Percentiles rank a stretch among this genome's conserved stretches.
Evolutionary conservation across 23 red algal species (phyloP).

Genomic region (Chondrus crispus): DNA sequence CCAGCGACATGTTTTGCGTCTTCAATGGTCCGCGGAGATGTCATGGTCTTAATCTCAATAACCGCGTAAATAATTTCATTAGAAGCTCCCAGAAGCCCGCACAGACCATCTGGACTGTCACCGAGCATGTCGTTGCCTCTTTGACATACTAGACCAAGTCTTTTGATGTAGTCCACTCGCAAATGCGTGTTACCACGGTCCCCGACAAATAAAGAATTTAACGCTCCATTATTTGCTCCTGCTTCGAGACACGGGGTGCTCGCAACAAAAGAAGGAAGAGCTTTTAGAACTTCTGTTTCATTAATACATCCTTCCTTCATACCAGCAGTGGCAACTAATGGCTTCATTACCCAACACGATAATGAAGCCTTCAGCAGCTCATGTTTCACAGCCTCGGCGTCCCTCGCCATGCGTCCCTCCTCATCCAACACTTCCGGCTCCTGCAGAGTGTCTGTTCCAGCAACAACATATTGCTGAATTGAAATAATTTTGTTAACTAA

Average conservation of each 20-base stretch:
- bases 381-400: too few species aligned
- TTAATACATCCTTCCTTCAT: neutral
- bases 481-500: neutral
- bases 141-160: neutral
- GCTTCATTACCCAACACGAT: neutral
- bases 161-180: neutral
- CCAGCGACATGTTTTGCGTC: neutral
- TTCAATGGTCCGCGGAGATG: neutral
- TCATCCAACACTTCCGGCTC: too few species aligned
- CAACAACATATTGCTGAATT: too few species aligned
- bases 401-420: too few species aligned
- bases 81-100: neutral
- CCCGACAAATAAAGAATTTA: neutral
- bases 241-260: neutral
- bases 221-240: neutral
- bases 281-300: neutral
- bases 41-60: conserved; percentile 14
- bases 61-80: neutral
- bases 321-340: neutral
- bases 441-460: too few species aligned
- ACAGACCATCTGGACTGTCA: neutral
- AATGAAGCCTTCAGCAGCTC: neutral
- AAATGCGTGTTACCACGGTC: too few species aligned
- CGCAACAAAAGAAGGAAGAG: neutral
- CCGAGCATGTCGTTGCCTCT: neutral